Percentiles rank a stretch among this genome's conserved stretches.
Evolutionary conservation across 805 yeast species (phyloP).

Genomic region (Saccharomycopsis guyanensis): DNA sequence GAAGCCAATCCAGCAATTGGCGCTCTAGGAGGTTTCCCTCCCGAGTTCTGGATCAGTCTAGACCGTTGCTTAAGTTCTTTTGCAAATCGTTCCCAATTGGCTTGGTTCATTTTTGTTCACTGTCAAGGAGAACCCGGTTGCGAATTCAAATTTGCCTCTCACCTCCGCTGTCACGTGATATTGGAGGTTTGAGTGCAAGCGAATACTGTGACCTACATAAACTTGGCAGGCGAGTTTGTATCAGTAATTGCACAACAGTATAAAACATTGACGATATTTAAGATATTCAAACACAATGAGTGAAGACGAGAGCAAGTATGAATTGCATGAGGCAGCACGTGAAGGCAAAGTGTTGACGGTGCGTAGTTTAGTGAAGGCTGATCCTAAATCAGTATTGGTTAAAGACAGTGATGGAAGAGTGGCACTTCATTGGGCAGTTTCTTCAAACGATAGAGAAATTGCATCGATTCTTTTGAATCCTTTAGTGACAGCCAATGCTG

Average conservation of each 20-base stretch:
- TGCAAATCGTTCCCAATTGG: constrained; percentile 34
- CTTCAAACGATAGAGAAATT: constrained; percentile 48
- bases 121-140: too few relatives aligned
- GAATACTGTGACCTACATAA: too few relatives aligned
- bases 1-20: constrained; percentile 63
- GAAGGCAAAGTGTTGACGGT: constrained; percentile 49
- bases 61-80: constrained; percentile 32
- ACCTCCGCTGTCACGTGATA: too few relatives aligned
- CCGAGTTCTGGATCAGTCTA: constrained; percentile 26
- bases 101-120: constrained; percentile 20
- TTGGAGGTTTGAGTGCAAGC: too few relatives aligned
- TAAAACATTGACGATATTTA: too few relatives aligned
- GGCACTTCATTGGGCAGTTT: constrained; percentile 85
- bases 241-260: too few relatives aligned
- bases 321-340: constrained; percentile 58
- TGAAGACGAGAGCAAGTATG: constrained; percentile 17
- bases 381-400: constrained; percentile 39
- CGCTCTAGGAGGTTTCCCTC: constrained; percentile 22
- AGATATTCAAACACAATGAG: too few relatives aligned
- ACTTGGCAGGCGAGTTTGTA: too few relatives aligned
- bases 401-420: constrained; percentile 71
- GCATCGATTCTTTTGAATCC: constrained; percentile 39
- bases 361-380: constrained; percentile 39
- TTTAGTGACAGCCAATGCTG: constrained; percentile 22
- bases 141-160: too few relatives aligned